These are phyloP conservation scores for Phlebiopsis flavidoalba DNA, from an alignment of 768 basidiomycete species.

Conservation along the genomic window DNA sequence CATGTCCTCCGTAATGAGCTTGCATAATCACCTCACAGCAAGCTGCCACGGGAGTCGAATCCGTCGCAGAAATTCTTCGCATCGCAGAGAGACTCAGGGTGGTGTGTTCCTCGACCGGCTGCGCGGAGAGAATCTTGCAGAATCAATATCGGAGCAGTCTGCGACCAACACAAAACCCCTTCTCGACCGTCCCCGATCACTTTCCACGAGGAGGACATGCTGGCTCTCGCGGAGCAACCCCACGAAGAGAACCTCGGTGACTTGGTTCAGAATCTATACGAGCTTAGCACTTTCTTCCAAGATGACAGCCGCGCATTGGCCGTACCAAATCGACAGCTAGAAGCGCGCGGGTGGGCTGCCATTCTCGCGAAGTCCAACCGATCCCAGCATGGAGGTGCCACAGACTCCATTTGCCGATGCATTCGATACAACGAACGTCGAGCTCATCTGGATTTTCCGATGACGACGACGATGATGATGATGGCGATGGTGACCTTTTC, in stretches of 20 bases:
- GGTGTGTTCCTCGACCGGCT: conserved; percentile 75
- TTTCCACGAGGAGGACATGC: conserved; percentile 59
- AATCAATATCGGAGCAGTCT: conserved; percentile 78
- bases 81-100: conserved; percentile 78
- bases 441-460: conserved; percentile 25
- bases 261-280: conserved; percentile 72
- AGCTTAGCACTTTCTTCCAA: conserved; percentile 71
- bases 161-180: conserved; percentile 74
- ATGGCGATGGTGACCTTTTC: neutral
- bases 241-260: conserved; percentile 68
- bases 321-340: conserved; percentile 36
- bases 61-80: conserved; percentile 72
- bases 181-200: conserved; percentile 67
- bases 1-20: conserved; percentile 91
- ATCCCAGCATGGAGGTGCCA: conserved; percentile 48
- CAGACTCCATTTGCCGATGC: conserved; percentile 79
- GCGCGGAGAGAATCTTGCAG: conserved; percentile 58
- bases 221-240: conserved; percentile 14
- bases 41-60: conserved; percentile 44
- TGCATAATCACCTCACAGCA: conserved; percentile 51
- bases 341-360: conserved; percentile 68
- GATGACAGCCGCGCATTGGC: conserved; percentile 25
- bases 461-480: neutral
- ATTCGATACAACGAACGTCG: conserved; percentile 49
- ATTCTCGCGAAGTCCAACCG: conserved; percentile 80